A percentile compares a stretch with the other conserved stretches of the same genome.
phyloP scores from a whole-genome alignment of 495 filamentous ascomycete genomes.

The Peziza echinospora region DNA sequence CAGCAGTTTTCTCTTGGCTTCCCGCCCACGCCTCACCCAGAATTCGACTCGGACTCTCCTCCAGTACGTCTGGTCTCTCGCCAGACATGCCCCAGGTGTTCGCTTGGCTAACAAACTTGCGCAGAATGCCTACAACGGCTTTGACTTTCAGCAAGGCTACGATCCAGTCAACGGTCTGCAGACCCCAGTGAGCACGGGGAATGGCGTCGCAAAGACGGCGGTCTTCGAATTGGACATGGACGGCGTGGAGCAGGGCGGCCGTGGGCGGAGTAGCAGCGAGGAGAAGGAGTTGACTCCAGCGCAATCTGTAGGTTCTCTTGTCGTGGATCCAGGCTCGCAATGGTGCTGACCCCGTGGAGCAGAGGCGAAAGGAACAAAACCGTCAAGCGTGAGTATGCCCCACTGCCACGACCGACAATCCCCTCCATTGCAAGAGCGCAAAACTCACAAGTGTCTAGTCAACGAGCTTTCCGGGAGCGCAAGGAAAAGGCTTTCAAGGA shows the following conservation, averaged over 20 bases:
- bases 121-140: background rate
- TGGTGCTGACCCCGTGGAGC: no score
- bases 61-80: background rate
- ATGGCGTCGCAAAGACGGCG: background rate
- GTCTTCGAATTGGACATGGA: background rate
- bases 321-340: slow-evolving; percentile 25
- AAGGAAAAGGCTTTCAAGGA: slow-evolving; percentile 89
- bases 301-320: slow-evolving; percentile 13
- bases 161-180: background rate
- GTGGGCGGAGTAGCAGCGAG: slow-evolving; percentile 16
- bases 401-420: background rate
- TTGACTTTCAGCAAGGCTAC: background rate
- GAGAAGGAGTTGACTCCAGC: slow-evolving; percentile 20
- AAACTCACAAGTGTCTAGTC: slow-evolving; percentile 29
- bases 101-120: background rate
- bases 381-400: slow-evolving; percentile 61
- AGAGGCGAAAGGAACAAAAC: slow-evolving; percentile 79
- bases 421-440: background rate
- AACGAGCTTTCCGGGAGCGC: slow-evolving; percentile 89
- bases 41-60: background rate
- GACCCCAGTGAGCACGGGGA: background rate
- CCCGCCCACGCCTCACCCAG: background rate
- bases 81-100: no score
- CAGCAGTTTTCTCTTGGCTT: background rate
- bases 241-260: background rate